These are phyloP conservation scores for Nicotiana sylvestris DNA, from an alignment of 257 asterid species.

Conservation along the genomic window DNA sequence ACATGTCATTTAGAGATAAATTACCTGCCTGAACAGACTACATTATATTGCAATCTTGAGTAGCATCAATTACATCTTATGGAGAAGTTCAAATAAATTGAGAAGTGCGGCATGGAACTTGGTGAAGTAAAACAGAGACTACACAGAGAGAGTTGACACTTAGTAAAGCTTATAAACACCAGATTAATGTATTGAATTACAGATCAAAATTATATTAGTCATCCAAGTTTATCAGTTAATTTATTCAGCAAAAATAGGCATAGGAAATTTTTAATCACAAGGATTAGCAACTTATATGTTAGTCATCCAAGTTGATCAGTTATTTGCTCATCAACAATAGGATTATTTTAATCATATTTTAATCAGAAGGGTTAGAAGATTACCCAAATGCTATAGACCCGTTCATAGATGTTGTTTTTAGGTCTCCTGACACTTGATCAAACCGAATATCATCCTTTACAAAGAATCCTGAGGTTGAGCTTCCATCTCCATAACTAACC, in stretches of 20 bases:
- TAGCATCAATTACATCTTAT: background rate
- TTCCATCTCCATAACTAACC: constrained; percentile 59
- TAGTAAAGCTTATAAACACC: background rate
- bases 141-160: background rate
- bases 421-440: constrained; percentile 48
- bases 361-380: constrained; percentile 12
- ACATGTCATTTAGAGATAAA: background rate
- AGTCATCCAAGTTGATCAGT: background rate
- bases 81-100: background rate
- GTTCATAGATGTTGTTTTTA: constrained; percentile 32
- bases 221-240: background rate
- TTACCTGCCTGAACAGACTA: background rate
- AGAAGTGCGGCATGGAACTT: background rate
- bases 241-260: background rate
- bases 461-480: constrained; percentile 53
- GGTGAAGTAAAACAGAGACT: background rate
- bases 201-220: background rate
- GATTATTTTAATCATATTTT: background rate
- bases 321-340: background rate
- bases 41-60: background rate
- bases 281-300: background rate
- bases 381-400: constrained; percentile 59
- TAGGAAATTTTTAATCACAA: background rate
- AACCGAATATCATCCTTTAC: constrained; percentile 42
- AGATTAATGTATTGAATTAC: background rate